phyloP scores from a whole-genome alignment of 1,284 basidiomycete genomes.

The Ustilago hordei region DNA sequence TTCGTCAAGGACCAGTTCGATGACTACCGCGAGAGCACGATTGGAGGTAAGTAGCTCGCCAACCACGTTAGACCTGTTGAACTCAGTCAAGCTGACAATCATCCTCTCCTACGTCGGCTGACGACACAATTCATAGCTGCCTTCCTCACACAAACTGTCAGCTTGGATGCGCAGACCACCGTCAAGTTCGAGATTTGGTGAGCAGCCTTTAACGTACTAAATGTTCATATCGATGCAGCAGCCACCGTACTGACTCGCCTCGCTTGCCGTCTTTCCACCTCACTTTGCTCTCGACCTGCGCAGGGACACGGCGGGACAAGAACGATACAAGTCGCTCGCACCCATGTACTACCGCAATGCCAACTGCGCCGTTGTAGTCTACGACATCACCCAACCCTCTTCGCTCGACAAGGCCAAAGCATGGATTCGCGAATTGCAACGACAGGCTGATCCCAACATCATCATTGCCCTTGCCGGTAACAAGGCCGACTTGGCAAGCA shows the following conservation, averaged over 20 bases:
- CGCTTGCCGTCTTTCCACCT: not conserved
- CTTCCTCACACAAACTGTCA: constrained; percentile 94
- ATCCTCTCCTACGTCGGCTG: not conserved
- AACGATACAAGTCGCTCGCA: constrained; percentile 76
- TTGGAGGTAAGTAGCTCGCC: constrained; percentile 39
- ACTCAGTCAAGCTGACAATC: not conserved
- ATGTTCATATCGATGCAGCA: not conserved
- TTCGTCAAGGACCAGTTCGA: constrained; percentile 99
- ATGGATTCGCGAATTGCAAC: constrained; percentile 96
- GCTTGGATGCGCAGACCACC: constrained; percentile 85
- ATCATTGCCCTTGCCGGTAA: constrained; percentile 86
- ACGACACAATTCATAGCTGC: constrained; percentile 73
- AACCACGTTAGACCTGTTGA: not conserved
- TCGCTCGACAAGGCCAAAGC: constrained; percentile 94
- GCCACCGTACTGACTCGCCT: not conserved
- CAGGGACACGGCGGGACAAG: constrained; percentile 82
- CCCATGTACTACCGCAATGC: constrained; percentile 70
- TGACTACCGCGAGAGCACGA: constrained; percentile 83
- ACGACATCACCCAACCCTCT: constrained; percentile 67
- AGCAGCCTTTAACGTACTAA: not conserved
- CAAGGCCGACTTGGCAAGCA: constrained; percentile 85
- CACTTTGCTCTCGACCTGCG: not conserved
- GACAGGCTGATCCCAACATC: constrained; percentile 96
- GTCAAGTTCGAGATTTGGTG: constrained; percentile 99
- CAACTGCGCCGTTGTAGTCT: constrained; percentile 68